Evolutionary conservation across 1,284 basidiomycete species (phyloP), one percentile per base, ranked within the genome.

Genomic region (Mycosarcoma maydis): DNA sequence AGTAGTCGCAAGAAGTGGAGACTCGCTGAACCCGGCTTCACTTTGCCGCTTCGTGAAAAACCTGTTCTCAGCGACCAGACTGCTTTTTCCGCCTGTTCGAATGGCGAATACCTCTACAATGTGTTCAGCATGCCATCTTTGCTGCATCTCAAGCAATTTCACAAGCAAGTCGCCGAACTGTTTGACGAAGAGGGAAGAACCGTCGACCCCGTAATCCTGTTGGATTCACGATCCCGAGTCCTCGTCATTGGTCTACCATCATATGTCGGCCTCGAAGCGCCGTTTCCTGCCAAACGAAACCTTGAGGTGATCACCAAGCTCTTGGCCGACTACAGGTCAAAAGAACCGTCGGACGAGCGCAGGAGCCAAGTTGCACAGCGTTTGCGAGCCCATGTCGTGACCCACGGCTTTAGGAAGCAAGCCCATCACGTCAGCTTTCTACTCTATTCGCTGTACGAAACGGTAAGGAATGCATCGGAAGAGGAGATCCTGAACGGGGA

Each of bases 21-120:
- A 13, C 54, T 24, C 4, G 19, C 38, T 17, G 8, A 22, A 1
- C 1, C 17, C 5, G 23, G n/a, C 1, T 36, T 58, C 20, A 34
- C 61, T 0, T 27, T 65, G 0, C 61, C 61, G 5, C 41, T 32
- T 20, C 41, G 45, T 3, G 36, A 44, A 7, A 19, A 20, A 8
- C 3, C 8, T 20, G 8, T 37, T 4, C 24, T 29, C 24, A 10
- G 6, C 2, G 10, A 16, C 1, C 36, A 38, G 9, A 33, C 26
- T 2, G 20, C 26, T 2, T 4, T 14, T 0, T 19, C 24, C 1
- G 10, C 32, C 5, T n/a, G 4, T 17, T 3, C 4, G 6, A 7
- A 19, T 22, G 53, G 43, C 9, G 41, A 58, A 5, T 65, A 54
- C 33, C 17, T 58, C 16, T 65, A 65, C 51, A 53, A 53, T 42